Base-by-base conservation (phyloP, 805 yeast species). In the Komagataella pastoris region DNA sequence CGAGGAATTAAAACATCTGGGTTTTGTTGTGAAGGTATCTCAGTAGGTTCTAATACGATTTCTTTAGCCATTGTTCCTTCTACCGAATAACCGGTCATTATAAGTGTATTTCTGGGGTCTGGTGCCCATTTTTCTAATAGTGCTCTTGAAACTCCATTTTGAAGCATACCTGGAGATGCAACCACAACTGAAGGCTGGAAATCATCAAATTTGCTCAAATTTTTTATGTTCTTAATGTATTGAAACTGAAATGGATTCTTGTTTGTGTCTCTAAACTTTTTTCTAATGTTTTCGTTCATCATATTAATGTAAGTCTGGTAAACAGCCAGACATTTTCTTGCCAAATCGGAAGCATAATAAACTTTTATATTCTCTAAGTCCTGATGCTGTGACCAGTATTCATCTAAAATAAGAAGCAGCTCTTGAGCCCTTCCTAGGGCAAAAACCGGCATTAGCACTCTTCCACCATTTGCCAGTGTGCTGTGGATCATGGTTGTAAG, bases 111-210 rank as follows among this genome's bases (percentile, higher is more conserved):
- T 61, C 88, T 84, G 2, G 95, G 85, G 60, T 93, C 98, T 0
- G 99, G 99, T 4, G 96, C 90, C 99, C 99, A 93, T 64, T 85
- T 80, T 62, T 93, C 99, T 24, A 93, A 73, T 18, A 93, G 72
- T 58, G 86, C 93, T 58, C 99, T 75, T 0, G 97, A 88, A 2
- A 90, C 83, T 55, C 99, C 99, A 63, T 86, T 90, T 65, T 91
- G 99, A 49, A 93, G 72, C 99, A 93, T 93, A 64, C 99, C 99
- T 0, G 99, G 99, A 47, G 95, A 81, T 0, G 99, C 99, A 43
- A 93, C 78, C 67, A 93, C 90, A 18, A 93, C 98, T 58, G 96
- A 88, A 3, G 99, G 97, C 0, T 96, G 96, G 57, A 88, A 76
- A 65, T 93, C 99, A 59, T 89, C 95, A 62, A 93, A 84, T 56